Evolutionary conservation across 495 filamentous ascomycete genomes (phyloP).

Genomic region (Xylaria palmicola): DNA sequence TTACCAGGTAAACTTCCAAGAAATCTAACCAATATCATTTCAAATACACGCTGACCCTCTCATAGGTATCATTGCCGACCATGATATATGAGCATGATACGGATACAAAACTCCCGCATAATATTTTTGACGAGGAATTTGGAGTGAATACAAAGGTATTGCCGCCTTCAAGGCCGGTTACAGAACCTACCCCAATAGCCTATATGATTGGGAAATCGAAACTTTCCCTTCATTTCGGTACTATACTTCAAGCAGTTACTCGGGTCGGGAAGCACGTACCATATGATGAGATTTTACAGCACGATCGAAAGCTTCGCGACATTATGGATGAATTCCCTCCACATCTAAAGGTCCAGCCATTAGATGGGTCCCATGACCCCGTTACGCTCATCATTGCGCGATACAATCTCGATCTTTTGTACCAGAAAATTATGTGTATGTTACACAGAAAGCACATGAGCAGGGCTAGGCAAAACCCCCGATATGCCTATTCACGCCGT

Average conservation of each 20-base stretch:
- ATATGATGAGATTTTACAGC: constrained; percentile 79
- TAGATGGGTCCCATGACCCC: constrained; percentile 73
- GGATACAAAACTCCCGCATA: constrained; percentile 83
- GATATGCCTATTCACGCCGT: constrained; percentile 77
- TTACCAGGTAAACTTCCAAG: constrained; percentile 56
- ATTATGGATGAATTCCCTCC: constrained; percentile 64
- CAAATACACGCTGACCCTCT: constrained; percentile 33
- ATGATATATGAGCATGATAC: constrained; percentile 83
- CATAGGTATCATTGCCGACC: constrained; percentile 66
- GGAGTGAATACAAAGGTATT: constrained; percentile 72
- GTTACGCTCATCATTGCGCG: constrained; percentile 78
- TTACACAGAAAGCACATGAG: constrained; percentile 82
- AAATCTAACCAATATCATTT: neutral
- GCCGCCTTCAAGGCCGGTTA: constrained; percentile 68
- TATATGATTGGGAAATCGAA: constrained; percentile 84
- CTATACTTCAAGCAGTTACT: constrained; percentile 51
- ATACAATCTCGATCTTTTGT: constrained; percentile 76
- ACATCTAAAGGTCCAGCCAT: constrained; percentile 65
- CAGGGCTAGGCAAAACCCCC: constrained; percentile 64
- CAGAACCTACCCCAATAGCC: constrained; percentile 80
- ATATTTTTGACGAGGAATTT: constrained; percentile 93
- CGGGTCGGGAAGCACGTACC: constrained; percentile 50
- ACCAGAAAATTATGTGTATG: constrained; percentile 77
- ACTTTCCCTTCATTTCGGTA: constrained; percentile 56
- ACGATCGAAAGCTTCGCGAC: constrained; percentile 72